Evolutionary conservation across 768 basidiomycete genomes (phyloP), one percentile per base, ranked within the genome.

Genomic region (Coprinopsis marcescibilis): DNA sequence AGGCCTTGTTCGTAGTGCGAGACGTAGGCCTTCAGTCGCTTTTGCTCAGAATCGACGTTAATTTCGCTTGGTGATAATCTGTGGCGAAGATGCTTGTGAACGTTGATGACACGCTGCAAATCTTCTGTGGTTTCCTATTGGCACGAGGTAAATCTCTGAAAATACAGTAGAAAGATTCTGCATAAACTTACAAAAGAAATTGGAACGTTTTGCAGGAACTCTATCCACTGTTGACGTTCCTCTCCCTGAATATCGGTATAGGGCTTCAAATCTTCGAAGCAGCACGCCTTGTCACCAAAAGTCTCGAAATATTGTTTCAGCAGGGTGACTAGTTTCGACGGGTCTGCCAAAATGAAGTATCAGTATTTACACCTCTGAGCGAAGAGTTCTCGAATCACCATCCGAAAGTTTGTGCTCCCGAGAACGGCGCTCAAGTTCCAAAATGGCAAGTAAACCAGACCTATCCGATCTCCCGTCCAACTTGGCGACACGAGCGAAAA

Each of bases 211-310:
- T 73, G 64, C 5, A 87, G 68, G 60, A 80, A 77, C 11, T 71
- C 55, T 29, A 69, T 72, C 78, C 83, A 85, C 44, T 67, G 65
- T 3, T 63, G 46, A 10, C 75, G 63, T 24, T 74, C 71, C 11
- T 74, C 67, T 40, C 63, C 73, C 19, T 75, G 65, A 12, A 86
- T 63, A 6, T 57, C 57, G 11, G 84, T 62, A 59, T 85, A 91
- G 2, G 81, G 78, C 53, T 73, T 75, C 32, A 95, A 66, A 56
- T 96, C 93, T 64, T 94, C 92, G 48, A 81, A 89, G 61, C 89
- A 91, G 62, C 87, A 90, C 4, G 83, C 71, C 63, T 92, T 95
- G 61, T 83, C 80, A 24, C 87, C 84, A 55, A 91, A 78, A 48
- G 68, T 69, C 32, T 76, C 67, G 57, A 91, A 81, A 62, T 94